Base-by-base conservation (phyloP, 2,329 filamentous ascomycete genomes). In the Purpureocillium takamizusanense region DNA sequence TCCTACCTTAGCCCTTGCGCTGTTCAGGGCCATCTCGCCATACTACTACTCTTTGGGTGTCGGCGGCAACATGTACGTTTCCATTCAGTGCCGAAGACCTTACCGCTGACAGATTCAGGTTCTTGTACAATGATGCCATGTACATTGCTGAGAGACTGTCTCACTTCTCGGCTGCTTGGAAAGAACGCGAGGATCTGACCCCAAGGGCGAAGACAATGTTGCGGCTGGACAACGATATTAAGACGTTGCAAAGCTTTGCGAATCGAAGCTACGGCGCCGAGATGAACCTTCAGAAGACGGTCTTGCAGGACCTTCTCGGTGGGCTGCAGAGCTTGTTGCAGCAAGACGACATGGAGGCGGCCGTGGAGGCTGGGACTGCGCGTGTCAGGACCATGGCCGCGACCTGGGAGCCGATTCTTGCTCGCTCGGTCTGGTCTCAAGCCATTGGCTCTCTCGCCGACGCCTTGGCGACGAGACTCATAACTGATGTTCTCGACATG, bases 21-120 rank as follows among this genome's bases (percentile, higher is more conserved):
- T 89, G 61, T 92, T 88, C 57, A 72, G 86, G 36, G 84, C 85
- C 4, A 77, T 87, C 2, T 83, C 85, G 5, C 78, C 82, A 1
- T 75, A 83, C 41, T 85, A 84, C 51, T 92, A 92, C 54, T 68
- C 76, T 1, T 65, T 75, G 12, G 69, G 78, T 30, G 61, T 65
- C 12, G 74, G 72, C 17, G 78, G 79, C 17, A 82, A 76, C 48
- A 83, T 84, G 78, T 81, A 60, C 54, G 73, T 44, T 14, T 33
- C 13, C 12, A 16, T 8, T 25, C 7, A 3, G 17, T 13, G 17
- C 8, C 2, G 16, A 29, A 31, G 14, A 10, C 18, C 7, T 5
- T 9, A 7, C 2, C 13, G n/a, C 31, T 38, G 23, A 34, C 21
- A n/a, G 16, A 16, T 27, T 2, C 17, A 79, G 75, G 74, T 79